Evolutionary conservation across 306 rosid species (phyloP).

Genomic region (Corylus heterophylla): DNA sequence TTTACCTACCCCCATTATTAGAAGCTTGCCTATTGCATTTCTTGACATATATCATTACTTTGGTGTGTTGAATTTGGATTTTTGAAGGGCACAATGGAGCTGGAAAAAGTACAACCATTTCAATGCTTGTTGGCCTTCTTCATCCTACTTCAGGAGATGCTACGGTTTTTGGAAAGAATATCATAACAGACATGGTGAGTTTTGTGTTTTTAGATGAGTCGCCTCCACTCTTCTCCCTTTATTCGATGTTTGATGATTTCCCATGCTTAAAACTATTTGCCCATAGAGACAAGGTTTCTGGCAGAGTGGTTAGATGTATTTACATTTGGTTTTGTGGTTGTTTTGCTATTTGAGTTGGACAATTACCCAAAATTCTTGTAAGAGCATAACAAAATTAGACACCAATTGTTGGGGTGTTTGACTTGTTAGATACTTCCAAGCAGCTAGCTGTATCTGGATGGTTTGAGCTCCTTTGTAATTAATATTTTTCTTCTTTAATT

Average conservation of each 20-base stretch:
- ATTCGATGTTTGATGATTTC: not conserved
- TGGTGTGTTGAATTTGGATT: conserved; percentile 15
- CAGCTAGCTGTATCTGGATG: not conserved
- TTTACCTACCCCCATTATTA: not conserved
- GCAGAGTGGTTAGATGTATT: not conserved
- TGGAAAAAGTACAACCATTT: conserved; percentile 94
- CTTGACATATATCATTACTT: not conserved
- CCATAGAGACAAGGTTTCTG: not conserved
- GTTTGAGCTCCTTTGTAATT: not conserved
- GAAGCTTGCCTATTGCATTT: not conserved
- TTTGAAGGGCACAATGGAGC: conserved; percentile 94
- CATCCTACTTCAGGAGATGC: conserved; percentile 96
- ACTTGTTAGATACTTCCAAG: not conserved
- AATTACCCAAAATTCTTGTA: not conserved
- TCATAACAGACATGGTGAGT: conserved; percentile 71
- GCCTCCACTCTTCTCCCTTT: not conserved
- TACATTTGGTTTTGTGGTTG: not conserved
- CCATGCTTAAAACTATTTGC: not conserved
- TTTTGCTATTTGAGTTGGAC: not conserved
- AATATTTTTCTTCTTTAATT: not conserved
- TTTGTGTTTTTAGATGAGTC: conserved; percentile 14
- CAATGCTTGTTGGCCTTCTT: conserved; percentile 97
- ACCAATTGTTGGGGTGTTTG: not conserved
- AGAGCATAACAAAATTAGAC: not conserved
- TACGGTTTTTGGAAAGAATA: conserved; percentile 81